phyloP scores from a whole-genome alignment of 2,329 filamentous ascomycete species.

The Hypoxylon sp. region DNA sequence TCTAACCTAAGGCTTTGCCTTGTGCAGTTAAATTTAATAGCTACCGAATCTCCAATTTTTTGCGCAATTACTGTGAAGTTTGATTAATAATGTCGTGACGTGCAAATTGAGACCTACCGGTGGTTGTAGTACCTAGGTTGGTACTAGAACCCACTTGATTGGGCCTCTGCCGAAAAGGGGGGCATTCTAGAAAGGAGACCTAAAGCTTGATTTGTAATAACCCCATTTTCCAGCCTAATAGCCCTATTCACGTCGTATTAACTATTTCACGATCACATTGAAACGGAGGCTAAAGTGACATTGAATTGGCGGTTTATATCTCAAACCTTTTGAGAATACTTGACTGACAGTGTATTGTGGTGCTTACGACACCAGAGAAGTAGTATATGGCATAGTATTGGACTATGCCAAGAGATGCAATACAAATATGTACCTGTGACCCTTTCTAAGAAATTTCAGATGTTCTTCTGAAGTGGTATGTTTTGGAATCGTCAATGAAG shows the following conservation, averaged over 20 bases:
- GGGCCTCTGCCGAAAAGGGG: not conserved
- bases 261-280: not conserved
- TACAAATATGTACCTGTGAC: too few relatives aligned
- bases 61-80: not conserved
- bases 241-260: not conserved
- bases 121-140: not conserved
- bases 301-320: not conserved
- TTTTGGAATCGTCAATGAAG: too few relatives aligned
- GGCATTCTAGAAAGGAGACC: not conserved
- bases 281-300: not conserved
- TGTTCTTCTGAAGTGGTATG: too few relatives aligned
- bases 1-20: not conserved
- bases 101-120: not conserved
- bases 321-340: too few relatives aligned
- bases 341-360: too few relatives aligned
- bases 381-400: too few relatives aligned
- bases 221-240: not conserved
- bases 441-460: too few relatives aligned
- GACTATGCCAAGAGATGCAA: too few relatives aligned
- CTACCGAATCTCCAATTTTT: not conserved
- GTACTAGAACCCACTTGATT: not conserved
- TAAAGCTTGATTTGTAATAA: slow-evolving; percentile 6
- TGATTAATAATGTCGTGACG: not conserved
- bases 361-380: too few relatives aligned
- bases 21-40: slow-evolving; percentile 7